phyloP scores from a whole-genome alignment of 2,329 filamentous ascomycete species.

The Penicillium sp. region DNA sequence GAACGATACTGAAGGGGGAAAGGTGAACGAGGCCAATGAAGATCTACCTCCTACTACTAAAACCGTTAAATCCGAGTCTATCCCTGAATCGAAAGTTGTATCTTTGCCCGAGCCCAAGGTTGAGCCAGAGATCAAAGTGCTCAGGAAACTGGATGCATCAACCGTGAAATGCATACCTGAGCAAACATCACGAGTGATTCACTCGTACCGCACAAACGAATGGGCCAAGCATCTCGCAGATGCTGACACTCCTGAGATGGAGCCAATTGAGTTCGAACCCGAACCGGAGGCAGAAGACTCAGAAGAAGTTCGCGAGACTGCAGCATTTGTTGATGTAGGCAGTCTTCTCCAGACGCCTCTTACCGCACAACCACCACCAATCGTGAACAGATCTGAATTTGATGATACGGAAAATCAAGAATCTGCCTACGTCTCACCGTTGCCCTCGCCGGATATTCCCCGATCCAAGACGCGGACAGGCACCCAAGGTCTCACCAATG shows the following conservation, averaged over 20 bases:
- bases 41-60: neutral
- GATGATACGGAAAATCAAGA: constrained; percentile 14
- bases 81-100: neutral
- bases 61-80: neutral
- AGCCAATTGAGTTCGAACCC: constrained; percentile 33
- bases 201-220: constrained; percentile 84
- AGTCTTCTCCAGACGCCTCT: constrained; percentile 58
- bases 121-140: constrained; percentile 1
- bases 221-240: constrained; percentile 83
- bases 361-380: constrained; percentile 41
- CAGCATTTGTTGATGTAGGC: constrained; percentile 55
- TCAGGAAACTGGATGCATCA: constrained; percentile 24
- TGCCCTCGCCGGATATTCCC: constrained; percentile 2
- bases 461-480: constrained; percentile 7
- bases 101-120: neutral
- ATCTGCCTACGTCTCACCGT: constrained; percentile 9
- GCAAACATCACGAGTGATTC: constrained; percentile 65
- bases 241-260: constrained; percentile 61
- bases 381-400: constrained; percentile 17
- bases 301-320: constrained; percentile 39
- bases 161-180: constrained; percentile 54
- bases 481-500: constrained; percentile 2
- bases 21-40: neutral
- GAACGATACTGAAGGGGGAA: neutral
- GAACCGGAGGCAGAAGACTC: constrained; percentile 25